These are phyloP conservation scores for Ustilago esculenta DNA, from an alignment of 1,284 basidiomycete species.

Conservation along the genomic window DNA sequence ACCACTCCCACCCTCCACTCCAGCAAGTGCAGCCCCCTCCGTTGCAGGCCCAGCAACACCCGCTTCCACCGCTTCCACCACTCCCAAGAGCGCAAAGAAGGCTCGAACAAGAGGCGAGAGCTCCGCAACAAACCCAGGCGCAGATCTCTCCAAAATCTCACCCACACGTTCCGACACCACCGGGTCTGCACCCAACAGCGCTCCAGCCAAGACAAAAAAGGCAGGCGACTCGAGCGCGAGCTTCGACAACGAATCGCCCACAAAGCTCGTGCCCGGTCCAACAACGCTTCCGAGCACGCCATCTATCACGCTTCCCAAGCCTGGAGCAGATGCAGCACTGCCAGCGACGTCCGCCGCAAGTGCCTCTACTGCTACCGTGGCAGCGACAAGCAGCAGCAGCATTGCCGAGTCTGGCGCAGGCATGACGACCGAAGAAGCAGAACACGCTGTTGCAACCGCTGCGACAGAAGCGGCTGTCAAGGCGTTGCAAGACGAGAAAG, in stretches of 20 bases:
- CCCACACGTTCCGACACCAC: constrained; percentile 19
- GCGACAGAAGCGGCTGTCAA: constrained; percentile 44
- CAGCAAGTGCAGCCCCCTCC: constrained; percentile 20
- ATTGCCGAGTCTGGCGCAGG: background rate
- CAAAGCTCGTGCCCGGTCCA: constrained; percentile 18
- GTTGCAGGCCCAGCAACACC: constrained; percentile 20
- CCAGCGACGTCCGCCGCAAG: background rate
- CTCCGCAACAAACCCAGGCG: constrained; percentile 12
- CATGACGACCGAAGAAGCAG: constrained; percentile 46
- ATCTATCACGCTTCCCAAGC: constrained; percentile 22
- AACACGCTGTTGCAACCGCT: constrained; percentile 30
- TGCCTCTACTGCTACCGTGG: background rate
- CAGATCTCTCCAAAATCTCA: constrained; percentile 21
- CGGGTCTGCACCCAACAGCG: constrained; percentile 21
- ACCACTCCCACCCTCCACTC: constrained; percentile 28
- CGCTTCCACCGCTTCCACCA: constrained; percentile 19
- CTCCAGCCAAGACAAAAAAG: constrained; percentile 20
- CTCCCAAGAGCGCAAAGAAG: constrained; percentile 43
- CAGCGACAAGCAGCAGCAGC: background rate
- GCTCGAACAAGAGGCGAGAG: constrained; percentile 32
- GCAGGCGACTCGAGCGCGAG: constrained; percentile 20
- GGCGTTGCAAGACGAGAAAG: constrained; percentile 28
- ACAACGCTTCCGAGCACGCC: constrained; percentile 22
- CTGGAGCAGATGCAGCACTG: background rate
- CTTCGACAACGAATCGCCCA: constrained; percentile 34